Percentiles rank a stretch among this genome's conserved stretches.
phyloP scores from a whole-genome alignment of 768 basidiomycete species.

The Polyporus arcularius region DNA sequence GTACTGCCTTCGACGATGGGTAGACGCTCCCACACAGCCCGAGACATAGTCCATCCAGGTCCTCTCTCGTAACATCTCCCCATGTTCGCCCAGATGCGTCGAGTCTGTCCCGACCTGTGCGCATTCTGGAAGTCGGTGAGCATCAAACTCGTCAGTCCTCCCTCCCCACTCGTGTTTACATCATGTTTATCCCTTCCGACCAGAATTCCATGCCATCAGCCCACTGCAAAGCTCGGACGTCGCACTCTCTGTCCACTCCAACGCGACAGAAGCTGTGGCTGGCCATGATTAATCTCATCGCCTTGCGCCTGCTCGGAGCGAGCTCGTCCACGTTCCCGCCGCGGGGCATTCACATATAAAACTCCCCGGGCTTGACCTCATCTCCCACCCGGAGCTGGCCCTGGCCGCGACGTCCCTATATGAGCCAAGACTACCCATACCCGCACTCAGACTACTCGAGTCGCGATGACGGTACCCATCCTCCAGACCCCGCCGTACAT shows the following conservation, averaged over 20 bases:
- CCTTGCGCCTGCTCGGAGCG: slow-evolving; percentile 1
- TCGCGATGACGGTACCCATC: not conserved
- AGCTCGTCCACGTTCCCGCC: not conserved
- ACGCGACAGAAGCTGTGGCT: slow-evolving; percentile 17
- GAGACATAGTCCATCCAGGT: not conserved
- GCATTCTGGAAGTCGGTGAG: slow-evolving; percentile 1
- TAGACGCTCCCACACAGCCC: slow-evolving; percentile 13
- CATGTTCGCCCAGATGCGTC: not conserved
- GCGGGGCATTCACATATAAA: slow-evolving; percentile 2
- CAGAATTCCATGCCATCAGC: slow-evolving; percentile 10
- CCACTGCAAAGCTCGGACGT: slow-evolving; percentile 1
- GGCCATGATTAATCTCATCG: slow-evolving; percentile 11
- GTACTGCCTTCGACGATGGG: slow-evolving; percentile 12
- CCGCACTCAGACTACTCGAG: not conserved
- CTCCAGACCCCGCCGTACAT: not conserved
- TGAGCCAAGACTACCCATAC: slow-evolving; percentile 5
- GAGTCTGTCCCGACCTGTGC: slow-evolving; percentile 7
- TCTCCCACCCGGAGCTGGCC: not conserved
- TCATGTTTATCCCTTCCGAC: slow-evolving; percentile 12
- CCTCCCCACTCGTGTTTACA: slow-evolving; percentile 17
- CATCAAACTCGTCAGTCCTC: slow-evolving; percentile 3
- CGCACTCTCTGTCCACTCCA: not conserved
- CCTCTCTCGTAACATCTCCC: slow-evolving; percentile 4
- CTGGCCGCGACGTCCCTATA: slow-evolving; percentile 4
- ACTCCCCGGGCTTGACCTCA: not conserved